Evolutionary conservation across 1,284 basidiomycete genomes (phyloP).

Genomic region (Ustilago shanxiensis): DNA sequence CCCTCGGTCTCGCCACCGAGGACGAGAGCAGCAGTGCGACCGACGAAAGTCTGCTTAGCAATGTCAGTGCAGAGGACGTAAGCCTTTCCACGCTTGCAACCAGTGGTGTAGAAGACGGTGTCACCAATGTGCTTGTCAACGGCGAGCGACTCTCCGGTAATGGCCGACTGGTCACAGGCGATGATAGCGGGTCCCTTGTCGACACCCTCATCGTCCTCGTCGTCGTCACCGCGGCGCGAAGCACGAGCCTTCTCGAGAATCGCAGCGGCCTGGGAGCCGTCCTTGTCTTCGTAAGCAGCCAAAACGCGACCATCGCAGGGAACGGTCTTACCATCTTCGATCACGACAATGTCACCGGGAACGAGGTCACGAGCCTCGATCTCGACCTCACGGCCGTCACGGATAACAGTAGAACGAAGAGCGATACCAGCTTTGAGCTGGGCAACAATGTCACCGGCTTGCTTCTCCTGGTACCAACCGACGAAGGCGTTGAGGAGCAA

Average conservation of each 20-base stretch:
- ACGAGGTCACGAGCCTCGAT: constrained; percentile 75
- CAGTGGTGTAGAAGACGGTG: constrained; percentile 72
- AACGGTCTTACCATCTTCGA: constrained; percentile 74
- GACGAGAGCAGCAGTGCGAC: constrained; percentile 73
- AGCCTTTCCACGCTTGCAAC: constrained; percentile 74
- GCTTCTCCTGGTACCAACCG: constrained; percentile 76
- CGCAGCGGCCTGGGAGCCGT: constrained; percentile 65
- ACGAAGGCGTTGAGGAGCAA: constrained; percentile 73
- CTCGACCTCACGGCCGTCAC: constrained; percentile 73
- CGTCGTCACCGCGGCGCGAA: constrained; percentile 64
- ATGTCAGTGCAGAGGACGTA: constrained; percentile 73
- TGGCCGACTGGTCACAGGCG: constrained; percentile 74
- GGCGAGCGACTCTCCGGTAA: constrained; percentile 75
- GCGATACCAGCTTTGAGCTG: constrained; percentile 76
- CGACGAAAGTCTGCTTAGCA: constrained; percentile 74
- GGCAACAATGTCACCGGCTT: constrained; percentile 74
- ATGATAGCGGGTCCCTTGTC: constrained; percentile 74
- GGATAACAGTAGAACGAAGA: constrained; percentile 72
- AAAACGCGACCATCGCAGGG: constrained; percentile 75
- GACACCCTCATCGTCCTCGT: constrained; percentile 70
- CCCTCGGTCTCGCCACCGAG: constrained; percentile 70
- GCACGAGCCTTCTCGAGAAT: constrained; percentile 68
- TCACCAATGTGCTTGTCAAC: constrained; percentile 75
- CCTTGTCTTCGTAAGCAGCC: constrained; percentile 72
- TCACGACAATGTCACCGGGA: constrained; percentile 74